phyloP scores from a whole-genome alignment of 2,329 filamentous ascomycete species.

The Trichoderma guizhouense region DNA sequence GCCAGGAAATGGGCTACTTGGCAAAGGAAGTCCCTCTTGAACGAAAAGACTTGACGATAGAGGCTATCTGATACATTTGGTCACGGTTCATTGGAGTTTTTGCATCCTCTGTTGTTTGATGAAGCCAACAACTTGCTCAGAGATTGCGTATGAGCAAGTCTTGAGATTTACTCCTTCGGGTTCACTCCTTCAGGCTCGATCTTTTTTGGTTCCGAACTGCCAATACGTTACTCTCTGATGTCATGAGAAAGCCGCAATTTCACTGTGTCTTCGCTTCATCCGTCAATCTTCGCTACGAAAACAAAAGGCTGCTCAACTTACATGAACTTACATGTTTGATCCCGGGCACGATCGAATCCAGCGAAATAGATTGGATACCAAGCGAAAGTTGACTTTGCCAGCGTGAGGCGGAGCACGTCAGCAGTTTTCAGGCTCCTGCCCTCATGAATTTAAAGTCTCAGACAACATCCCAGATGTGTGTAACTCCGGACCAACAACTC shows the following conservation, averaged over 20 bases:
- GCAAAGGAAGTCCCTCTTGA: background rate
- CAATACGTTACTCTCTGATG: background rate
- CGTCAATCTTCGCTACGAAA: background rate
- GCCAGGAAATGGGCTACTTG: background rate
- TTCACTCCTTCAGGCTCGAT: background rate
- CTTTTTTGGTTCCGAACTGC: background rate
- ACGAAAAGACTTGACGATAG: background rate
- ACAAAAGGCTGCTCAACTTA: background rate
- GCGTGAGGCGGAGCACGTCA: background rate
- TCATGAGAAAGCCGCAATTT: background rate
- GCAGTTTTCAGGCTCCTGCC: background rate
- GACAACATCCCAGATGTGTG: conserved; percentile 13
- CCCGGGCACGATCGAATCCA: background rate
- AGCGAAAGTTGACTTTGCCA: conserved; percentile 10
- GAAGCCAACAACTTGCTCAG: background rate
- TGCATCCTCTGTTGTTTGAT: background rate
- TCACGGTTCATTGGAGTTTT: background rate
- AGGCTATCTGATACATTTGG: background rate
- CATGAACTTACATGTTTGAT: background rate
- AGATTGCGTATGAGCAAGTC: background rate
- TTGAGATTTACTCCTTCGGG: background rate
- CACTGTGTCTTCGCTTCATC: background rate
- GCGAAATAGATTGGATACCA: conserved; percentile 16
- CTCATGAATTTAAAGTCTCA: conserved; percentile 2
- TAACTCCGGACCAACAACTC: conserved; percentile 9